Evolutionary conservation across 192 early-diverging fungal species (phyloP), one percentile per base, ranked within the genome.

Genomic region (Coemansia sp.): DNA sequence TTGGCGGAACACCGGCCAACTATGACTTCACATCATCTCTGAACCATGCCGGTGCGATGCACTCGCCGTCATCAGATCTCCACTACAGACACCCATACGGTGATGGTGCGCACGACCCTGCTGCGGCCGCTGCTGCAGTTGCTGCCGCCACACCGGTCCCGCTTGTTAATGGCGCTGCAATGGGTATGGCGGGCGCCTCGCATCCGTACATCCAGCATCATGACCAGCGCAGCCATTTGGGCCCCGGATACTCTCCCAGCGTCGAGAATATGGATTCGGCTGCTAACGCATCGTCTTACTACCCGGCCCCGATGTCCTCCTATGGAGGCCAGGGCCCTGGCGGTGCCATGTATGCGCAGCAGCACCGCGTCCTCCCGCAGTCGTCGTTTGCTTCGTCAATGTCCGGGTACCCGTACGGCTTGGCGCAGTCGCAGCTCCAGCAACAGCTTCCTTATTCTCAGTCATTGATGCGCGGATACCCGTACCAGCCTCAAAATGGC

Each of bases 381-480:
- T 10, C 64, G 0, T 67, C 54, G 7, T 61, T 81, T 61, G 37
- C 65, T 6, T 46, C 37, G 26, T 47, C 42, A 21, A 21, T 76
- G n/a, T 62, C 73, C 0, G 71, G 61, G 6, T 81, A 81, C 39
- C 64, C 74, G 41, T 81, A 81, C 52, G 61, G 67, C 21, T 45
- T 81, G 36, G 66, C 62, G 49, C 66, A 65, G n/a, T 65, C 48
- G 21, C 65, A 60, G 41, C 65, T 56, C 36, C 52, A 41, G 40
- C 65, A 62, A n/a, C 71, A 68, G 42, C n/a, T 76, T 48, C 65
- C 63, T 6, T 76, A 81, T 63, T 48, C 66, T 2, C 73, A 60
- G 60, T 67, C 73, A 41, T 58, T 82, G 41, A 60, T 82, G 68
- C 79, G 79, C 36, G 32, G 45, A 3, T 82, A 82, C 59, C 56